These are phyloP conservation scores for Leccinum pachyderme DNA, from an alignment of 1,284 basidiomycete species.

Conservation along the genomic window DNA sequence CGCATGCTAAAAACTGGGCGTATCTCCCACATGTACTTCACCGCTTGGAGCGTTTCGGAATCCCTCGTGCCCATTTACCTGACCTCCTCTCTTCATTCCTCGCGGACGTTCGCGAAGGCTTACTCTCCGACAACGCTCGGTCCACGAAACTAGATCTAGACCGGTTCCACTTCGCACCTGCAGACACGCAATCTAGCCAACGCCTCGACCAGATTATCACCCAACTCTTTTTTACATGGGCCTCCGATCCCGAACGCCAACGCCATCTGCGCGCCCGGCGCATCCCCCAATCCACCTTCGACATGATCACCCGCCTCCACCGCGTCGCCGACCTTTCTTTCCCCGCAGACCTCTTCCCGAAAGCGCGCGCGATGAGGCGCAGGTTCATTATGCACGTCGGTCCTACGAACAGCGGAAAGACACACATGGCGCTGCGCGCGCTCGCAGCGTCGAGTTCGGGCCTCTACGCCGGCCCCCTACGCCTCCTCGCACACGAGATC, in stretches of 20 bases:
- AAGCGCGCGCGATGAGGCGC: no score
- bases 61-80: constrained; percentile 30
- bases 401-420: no score
- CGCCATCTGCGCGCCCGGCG: constrained; percentile 35
- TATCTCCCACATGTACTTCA: constrained; percentile 23
- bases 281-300: no score
- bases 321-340: no score
- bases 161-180: constrained; percentile 9
- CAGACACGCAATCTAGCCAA: constrained; percentile 13
- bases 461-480: no score
- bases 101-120: constrained; percentile 25
- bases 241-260: constrained; percentile 28
- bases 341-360: no score
- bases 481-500: no score
- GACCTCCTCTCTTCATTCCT: constrained; percentile 34
- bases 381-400: no score
- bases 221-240: constrained; percentile 34
- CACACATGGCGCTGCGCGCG: no score
- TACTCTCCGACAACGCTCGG: constrained; percentile 19
- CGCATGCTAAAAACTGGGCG: constrained; percentile 32
- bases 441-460: no score
- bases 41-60: constrained; percentile 39
- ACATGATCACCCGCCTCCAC: no score
- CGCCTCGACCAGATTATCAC: constrained; percentile 29
- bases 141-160: no score